Base-by-base conservation (phyloP, 2,329 filamentous ascomycete genomes). In the Trichoderma sp. region DNA sequence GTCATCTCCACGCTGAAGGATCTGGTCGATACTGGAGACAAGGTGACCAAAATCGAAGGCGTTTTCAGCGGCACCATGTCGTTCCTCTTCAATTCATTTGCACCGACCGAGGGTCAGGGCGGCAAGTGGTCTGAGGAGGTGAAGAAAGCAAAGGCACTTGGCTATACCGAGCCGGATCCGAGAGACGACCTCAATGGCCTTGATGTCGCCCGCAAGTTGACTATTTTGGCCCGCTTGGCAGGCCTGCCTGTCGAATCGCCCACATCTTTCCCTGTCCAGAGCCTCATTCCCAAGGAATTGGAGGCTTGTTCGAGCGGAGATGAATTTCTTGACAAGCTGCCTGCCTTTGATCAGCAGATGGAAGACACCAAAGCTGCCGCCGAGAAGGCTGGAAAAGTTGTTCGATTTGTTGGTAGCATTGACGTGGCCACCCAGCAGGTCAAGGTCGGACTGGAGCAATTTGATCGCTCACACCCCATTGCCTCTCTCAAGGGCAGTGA, bases 21-120 rank as follows among this genome's bases (percentile, higher is more conserved):
- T 78, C 88, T 99, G n/a, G 89, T 98, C 28, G 92, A 95, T 74
- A 99, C 96, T 1, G 96, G 96, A 56, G 96, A 99, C 80, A 87
- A 93, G 80, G 92, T 99, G 6, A 94, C 89, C 70, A 95, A 92
- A 83, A 97, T 99, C 76, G 95, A 98, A 84, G 96, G 96, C 75
- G 95, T 99, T 66, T 98, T 99, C 84, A 97, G 93, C 73, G 96
- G 96, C 74, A 99, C 96, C 70, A 95, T 99, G 90, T 97, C 93
- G 51, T 99, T 98, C 87, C 87, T 99, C 53, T 98, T 99, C 90
- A 98, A 98, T 86, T 95, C 90, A 26, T 99, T 98, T 81, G 94
- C 95, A 63, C 96, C 96, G 0, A 90, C 91, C 3, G 88, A 90
- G 64, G 92, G 92, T 6, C 76, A 81, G 73, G 93, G 92, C 39